These are phyloP conservation scores for Tieghemiomyces parasiticus DNA, from an alignment of 192 early-diverging fungal species.

Conservation along the genomic window DNA sequence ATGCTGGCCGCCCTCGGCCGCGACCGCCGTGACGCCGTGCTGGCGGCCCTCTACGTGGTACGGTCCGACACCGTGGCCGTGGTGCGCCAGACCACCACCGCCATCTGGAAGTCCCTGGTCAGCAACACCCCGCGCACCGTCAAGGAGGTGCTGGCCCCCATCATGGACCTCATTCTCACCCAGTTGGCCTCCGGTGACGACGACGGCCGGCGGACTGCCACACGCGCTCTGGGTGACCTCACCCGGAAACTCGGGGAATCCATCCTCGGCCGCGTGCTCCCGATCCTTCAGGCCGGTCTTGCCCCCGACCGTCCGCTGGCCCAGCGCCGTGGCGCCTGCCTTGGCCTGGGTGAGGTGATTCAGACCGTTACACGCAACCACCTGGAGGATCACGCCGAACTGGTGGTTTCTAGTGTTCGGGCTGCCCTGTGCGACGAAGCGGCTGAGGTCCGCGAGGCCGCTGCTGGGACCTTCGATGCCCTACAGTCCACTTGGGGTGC, in stretches of 20 bases:
- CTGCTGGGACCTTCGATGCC: slow-evolving; percentile 84
- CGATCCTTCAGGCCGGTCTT: slow-evolving; percentile 77
- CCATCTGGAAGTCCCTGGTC: slow-evolving; percentile 96
- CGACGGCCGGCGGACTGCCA: slow-evolving; percentile 76
- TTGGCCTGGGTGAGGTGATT: slow-evolving; percentile 89
- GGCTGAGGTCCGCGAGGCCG: slow-evolving; percentile 78
- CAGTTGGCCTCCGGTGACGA: slow-evolving; percentile 55
- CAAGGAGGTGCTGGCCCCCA: slow-evolving; percentile 79
- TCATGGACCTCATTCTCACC: slow-evolving; percentile 84
- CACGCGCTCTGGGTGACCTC: slow-evolving; percentile 82
- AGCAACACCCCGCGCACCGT: slow-evolving; percentile 92
- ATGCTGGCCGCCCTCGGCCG: slow-evolving; percentile 69
- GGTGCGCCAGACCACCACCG: slow-evolving; percentile 76
- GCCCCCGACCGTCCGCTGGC: slow-evolving; percentile 44
- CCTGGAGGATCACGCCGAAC: slow-evolving; percentile 69
- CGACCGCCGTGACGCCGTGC: slow-evolving; percentile 68
- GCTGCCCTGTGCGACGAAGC: slow-evolving; percentile 76
- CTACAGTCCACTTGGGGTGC: slow-evolving; percentile 81
- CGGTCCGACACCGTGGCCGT: slow-evolving; percentile 62
- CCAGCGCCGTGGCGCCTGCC: slow-evolving; percentile 76
- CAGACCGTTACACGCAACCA: slow-evolving; percentile 60
- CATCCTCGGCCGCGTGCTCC: slow-evolving; percentile 74
- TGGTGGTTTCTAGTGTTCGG: slow-evolving; percentile 69
- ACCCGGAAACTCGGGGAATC: slow-evolving; percentile 89
- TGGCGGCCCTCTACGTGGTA: slow-evolving; percentile 86